These are phyloP conservation scores for Ophiostoma ulmi DNA, from an alignment of 2,329 filamentous ascomycete species.

Conservation along the genomic window DNA sequence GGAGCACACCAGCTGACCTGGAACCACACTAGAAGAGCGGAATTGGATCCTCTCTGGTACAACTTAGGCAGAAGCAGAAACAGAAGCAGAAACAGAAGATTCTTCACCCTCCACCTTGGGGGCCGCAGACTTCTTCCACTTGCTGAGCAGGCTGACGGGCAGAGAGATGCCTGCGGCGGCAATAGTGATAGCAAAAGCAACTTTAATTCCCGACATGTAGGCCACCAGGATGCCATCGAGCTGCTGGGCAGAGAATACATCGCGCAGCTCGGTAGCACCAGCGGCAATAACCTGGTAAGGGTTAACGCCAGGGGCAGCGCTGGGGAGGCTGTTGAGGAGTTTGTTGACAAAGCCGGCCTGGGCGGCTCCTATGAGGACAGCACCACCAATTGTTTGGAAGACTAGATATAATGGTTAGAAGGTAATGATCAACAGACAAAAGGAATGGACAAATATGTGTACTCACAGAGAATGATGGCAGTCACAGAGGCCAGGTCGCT, in stretches of 20 bases:
- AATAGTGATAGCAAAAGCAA: constrained; percentile 29
- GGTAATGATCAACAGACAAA: neutral
- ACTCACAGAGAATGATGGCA: constrained; percentile 34
- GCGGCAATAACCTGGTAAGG: constrained; percentile 32
- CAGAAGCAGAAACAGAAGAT: neutral
- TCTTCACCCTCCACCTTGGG: constrained; percentile 13
- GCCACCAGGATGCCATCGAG: constrained; percentile 48
- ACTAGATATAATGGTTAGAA: constrained; percentile 26
- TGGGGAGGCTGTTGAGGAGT: constrained; percentile 32
- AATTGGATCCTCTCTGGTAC: neutral
- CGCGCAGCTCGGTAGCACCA: constrained; percentile 48
- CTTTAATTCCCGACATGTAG: constrained; percentile 47
- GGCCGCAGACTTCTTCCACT: constrained; percentile 23
- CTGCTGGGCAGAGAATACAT: constrained; percentile 39
- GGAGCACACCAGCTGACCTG: neutral
- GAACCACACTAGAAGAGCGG: neutral
- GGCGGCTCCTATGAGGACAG: constrained; percentile 44
- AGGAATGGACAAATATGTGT: neutral
- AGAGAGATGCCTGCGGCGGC: constrained; percentile 28
- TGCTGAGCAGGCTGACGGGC: constrained; percentile 31
- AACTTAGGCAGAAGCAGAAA: neutral
- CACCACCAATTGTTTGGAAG: constrained; percentile 43
- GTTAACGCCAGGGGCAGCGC: constrained; percentile 22
- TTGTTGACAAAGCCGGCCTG: constrained; percentile 39
- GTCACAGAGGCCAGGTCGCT: constrained; percentile 39